phyloP scores from a whole-genome alignment of 163 green algal genomes.

The Chlorella variabilis region DNA sequence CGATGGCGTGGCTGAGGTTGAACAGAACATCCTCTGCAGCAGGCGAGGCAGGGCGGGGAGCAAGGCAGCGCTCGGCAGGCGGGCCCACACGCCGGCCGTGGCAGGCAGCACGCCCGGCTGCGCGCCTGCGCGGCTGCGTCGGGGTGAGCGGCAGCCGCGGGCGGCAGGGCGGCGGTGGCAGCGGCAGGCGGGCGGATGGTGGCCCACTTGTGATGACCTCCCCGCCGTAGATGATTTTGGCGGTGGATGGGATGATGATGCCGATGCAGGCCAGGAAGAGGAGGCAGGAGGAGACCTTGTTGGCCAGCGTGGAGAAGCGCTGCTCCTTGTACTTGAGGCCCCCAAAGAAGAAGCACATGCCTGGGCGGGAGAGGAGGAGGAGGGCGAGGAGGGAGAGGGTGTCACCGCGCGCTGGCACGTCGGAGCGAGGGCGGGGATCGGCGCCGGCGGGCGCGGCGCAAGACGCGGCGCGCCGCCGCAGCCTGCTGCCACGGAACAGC shows the following conservation, averaged over 20 bases:
- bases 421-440: too few relatives aligned
- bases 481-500: too few relatives aligned
- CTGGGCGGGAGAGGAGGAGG: too few relatives aligned
- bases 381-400: too few relatives aligned
- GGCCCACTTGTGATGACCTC: conserved; percentile 44
- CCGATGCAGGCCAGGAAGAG: conserved; percentile 85
- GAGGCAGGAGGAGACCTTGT: conserved; percentile 64
- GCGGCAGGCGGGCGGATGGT: too few relatives aligned
- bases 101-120: too few relatives aligned
- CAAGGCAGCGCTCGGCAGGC: neutral
- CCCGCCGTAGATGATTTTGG: conserved; percentile 53
- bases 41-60: neutral
- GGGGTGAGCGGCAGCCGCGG: too few relatives aligned
- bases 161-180: too few relatives aligned
- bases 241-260: conserved; percentile 81
- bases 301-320: conserved; percentile 61
- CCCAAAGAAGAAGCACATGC: conserved; percentile 89
- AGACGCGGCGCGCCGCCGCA: too few relatives aligned
- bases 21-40: conserved; percentile 50
- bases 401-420: too few relatives aligned
- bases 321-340: conserved; percentile 82
- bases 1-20: conserved; percentile 73
- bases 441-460: too few relatives aligned
- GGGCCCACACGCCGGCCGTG: neutral
- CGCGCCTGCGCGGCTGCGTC: too few relatives aligned